Base-by-base conservation (phyloP, 2,329 filamentous ascomycete species). In the Cordyceps sp. region DNA sequence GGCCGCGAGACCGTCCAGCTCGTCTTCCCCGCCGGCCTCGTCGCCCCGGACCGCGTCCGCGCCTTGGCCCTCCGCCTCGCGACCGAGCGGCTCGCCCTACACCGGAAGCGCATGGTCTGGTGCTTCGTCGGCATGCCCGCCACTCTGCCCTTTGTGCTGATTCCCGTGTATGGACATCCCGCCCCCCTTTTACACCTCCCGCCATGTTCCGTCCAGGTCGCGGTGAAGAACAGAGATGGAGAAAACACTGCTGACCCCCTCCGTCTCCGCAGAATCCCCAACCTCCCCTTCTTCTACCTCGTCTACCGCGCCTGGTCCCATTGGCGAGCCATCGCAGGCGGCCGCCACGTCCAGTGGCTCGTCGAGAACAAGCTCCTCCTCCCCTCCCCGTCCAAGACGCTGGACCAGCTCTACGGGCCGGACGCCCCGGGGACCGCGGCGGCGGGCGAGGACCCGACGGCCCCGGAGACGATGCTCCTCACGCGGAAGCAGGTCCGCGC, bases 261-360 rank as follows among this genome's bases (percentile, higher is more conserved):
- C 7, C 15, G 12, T 32, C 30, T 18, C 36, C 28, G 27, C 10
- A 92, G 83, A 39, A 68, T 94, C 39, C 86, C 88, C 23, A 94
- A 98, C 50, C 63, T 98, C 10, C 90, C 90, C 14, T 96, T 96
- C 63, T 96, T 96, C 62, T 98, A 96, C 54, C 69, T 96, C 26
- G 73, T 72, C 14, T 98, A 92, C 59, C 72, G 90, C 40, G 79
- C 84, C 18, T 96, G 81, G 78, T 92, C 82, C 15, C 84, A 93
- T 55, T 93, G 81, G 73, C 72, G 78, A 59, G 90, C 90, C 33
- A 61, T 93, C 33, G 71, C 73, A 24, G 90, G 90, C 33, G 86
- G 84, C 15, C 80, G 74, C 45, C 82, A 96, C 50, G 60, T 96
- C 22, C 72, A 88, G 42, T 90, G 83, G 53, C 68, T 98, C 10